phyloP scores from a whole-genome alignment of 345 rosid genomes.

The Populus davidiana region DNA sequence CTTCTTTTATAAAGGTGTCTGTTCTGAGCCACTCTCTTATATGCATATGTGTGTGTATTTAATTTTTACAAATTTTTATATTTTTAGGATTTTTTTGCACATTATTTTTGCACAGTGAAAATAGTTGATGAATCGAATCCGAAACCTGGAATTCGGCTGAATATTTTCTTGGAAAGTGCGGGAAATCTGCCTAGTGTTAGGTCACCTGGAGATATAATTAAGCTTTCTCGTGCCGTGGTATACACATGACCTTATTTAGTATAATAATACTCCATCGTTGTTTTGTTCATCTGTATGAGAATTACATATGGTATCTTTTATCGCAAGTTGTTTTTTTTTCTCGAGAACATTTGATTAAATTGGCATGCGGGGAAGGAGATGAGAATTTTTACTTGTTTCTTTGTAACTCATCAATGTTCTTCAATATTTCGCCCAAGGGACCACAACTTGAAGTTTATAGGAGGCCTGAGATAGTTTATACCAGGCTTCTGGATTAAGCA shows the following conservation, averaged over 20 bases:
- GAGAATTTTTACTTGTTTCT: neutral
- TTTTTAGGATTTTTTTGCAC: slow-evolving; percentile 32
- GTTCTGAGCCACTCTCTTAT: slow-evolving; percentile 45
- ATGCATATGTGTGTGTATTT: neutral
- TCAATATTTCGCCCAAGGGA: slow-evolving; percentile 44
- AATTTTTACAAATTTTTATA: neutral
- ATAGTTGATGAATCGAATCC: slow-evolving; percentile 53
- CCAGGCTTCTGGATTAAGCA: slow-evolving; percentile 26
- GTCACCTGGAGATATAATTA: slow-evolving; percentile 53
- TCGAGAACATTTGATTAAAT: neutral
- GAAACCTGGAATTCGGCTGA: slow-evolving; percentile 49
- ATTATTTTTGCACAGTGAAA: slow-evolving; percentile 45
- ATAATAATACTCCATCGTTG: neutral
- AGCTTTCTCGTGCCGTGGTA: slow-evolving; percentile 61
- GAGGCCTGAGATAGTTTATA: slow-evolving; percentile 31
- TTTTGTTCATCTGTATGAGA: neutral
- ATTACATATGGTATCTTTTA: neutral
- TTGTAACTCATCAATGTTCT: slow-evolving; percentile 58
- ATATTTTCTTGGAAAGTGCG: slow-evolving; percentile 18
- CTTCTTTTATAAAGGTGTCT: slow-evolving; percentile 32
- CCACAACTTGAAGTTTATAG: slow-evolving; percentile 43
- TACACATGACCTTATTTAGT: neutral
- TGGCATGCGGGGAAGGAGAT: neutral
- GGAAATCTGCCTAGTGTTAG: slow-evolving; percentile 54
- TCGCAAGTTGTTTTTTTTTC: neutral